phyloP scores from a whole-genome alignment of 108 stramenopile species.

The Cyclotella choctawhatcheeana region DNA sequence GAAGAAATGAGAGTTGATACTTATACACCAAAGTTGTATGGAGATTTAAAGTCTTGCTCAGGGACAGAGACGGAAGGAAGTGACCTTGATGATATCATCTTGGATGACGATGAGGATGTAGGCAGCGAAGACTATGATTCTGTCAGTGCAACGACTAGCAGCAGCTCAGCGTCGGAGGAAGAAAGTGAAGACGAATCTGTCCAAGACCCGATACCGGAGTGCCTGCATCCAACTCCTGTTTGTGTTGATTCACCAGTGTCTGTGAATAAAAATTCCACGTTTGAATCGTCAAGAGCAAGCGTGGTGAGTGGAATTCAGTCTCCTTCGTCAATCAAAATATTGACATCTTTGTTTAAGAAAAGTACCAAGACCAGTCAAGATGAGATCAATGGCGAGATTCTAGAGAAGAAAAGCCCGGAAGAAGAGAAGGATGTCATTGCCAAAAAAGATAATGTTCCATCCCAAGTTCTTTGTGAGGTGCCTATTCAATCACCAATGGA shows the following conservation, averaged over 20 bases:
- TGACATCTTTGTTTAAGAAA: neutral
- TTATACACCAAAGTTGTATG: too few relatives aligned
- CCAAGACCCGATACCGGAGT: neutral
- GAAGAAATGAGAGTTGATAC: neutral
- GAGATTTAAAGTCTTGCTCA: too few relatives aligned
- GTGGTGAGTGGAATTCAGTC: neutral
- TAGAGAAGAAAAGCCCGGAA: too few relatives aligned
- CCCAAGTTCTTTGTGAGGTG: neutral
- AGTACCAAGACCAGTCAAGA: neutral
- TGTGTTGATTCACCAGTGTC: neutral
- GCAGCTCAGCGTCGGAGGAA: neutral
- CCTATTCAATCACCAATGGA: too few relatives aligned
- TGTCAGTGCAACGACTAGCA: slow-evolving; percentile 3
- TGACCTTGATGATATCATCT: neutral
- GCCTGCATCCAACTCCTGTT: neutral
- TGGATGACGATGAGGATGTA: neutral
- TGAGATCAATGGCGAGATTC: too few relatives aligned
- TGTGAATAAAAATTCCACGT: neutral
- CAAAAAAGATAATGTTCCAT: neutral
- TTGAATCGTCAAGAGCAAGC: neutral
- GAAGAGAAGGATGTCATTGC: neutral
- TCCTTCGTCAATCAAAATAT: neutral
- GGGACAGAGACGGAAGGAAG: neutral
- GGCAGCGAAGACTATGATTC: slow-evolving; percentile 1
- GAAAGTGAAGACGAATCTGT: neutral